phyloP scores from a whole-genome alignment of 129 eudicot genomes.

The Kitagawia praeruptora region DNA sequence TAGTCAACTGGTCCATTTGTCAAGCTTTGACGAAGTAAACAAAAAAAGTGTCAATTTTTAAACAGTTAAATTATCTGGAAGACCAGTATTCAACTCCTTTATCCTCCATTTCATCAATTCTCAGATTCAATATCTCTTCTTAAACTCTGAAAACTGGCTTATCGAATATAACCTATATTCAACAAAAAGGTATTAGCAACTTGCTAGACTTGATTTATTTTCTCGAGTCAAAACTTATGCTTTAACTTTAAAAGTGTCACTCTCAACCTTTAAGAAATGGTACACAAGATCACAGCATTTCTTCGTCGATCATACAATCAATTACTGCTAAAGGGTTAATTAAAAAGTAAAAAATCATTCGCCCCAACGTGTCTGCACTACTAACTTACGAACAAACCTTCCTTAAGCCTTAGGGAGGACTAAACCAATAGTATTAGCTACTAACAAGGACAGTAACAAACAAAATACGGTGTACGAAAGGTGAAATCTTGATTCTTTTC shows the following conservation, averaged over 20 bases:
- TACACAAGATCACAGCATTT: neutral
- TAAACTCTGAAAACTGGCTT: neutral
- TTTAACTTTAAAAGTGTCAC: neutral
- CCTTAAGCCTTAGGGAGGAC: too few relatives aligned
- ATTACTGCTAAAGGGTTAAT: neutral
- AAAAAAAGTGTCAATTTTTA: neutral
- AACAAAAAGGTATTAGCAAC: neutral
- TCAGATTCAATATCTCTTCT: neutral
- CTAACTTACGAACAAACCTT: too few relatives aligned
- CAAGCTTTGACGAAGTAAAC: neutral
- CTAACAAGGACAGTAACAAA: too few relatives aligned
- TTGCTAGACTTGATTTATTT: neutral
- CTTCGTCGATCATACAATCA: neutral
- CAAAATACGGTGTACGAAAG: neutral
- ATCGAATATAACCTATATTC: neutral
- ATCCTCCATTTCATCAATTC: neutral
- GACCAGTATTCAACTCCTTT: neutral
- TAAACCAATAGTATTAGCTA: too few relatives aligned
- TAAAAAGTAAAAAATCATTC: too few relatives aligned
- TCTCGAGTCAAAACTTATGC: neutral
- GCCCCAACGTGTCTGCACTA: neutral
- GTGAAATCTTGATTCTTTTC: neutral
- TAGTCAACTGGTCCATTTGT: neutral
- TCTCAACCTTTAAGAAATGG: neutral
- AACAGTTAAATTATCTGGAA: neutral